Percentiles rank a stretch among this genome's conserved stretches.
Evolutionary conservation across 78 protist species (phyloP).

Genomic region (Planoprotostelium fungivorum): DNA sequence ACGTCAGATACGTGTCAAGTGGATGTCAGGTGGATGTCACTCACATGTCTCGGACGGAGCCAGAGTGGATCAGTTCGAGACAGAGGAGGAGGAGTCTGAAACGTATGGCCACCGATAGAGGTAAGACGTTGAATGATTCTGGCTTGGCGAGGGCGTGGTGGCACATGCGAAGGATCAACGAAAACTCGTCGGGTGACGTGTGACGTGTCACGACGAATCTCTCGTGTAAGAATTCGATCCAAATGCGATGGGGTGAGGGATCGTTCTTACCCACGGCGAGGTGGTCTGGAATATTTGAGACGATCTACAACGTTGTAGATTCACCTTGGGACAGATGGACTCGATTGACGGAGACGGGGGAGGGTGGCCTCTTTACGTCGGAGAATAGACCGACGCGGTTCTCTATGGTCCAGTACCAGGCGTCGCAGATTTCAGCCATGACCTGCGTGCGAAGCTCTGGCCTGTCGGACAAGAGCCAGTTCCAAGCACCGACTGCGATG

Average conservation of each 20-base stretch:
- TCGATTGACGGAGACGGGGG: background rate
- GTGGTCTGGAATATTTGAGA: background rate
- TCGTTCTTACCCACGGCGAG: constrained; percentile 7
- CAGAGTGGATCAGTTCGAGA: constrained; percentile 32
- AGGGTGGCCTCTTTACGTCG: constrained; percentile 34
- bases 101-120: constrained; percentile 42
- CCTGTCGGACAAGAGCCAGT: constrained; percentile 59
- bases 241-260: constrained; percentile 56
- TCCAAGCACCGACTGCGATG: constrained; percentile 54
- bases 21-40: background rate
- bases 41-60: constrained; percentile 4
- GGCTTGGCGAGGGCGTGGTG: constrained; percentile 62
- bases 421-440: constrained; percentile 43
- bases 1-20: background rate
- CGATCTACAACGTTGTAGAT: background rate
- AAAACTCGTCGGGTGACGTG: constrained; percentile 27
- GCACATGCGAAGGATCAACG: constrained; percentile 26
- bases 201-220: constrained; percentile 32
- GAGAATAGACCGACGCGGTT: constrained; percentile 61
- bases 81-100: constrained; percentile 48
- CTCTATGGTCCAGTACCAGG: constrained; percentile 71
- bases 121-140: constrained; percentile 26
- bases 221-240: constrained; percentile 56
- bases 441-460: constrained; percentile 34
- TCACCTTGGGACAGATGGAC: background rate